phyloP scores from a whole-genome alignment of 257 asterid genomes.

The Verbascum thapsus region DNA sequence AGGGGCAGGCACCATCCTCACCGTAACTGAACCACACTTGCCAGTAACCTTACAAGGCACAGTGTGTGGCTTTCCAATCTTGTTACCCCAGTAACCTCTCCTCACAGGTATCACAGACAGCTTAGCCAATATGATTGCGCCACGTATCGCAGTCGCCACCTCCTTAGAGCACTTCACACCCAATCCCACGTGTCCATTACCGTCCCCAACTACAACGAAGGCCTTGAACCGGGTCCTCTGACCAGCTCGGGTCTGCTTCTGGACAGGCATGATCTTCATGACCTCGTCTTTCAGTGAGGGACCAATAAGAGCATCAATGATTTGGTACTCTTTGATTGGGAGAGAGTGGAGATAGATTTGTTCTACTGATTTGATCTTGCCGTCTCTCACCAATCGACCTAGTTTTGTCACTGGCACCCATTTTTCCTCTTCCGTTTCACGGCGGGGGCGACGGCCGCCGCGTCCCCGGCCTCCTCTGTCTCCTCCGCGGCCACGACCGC shows the following conservation, averaged over 20 bases:
- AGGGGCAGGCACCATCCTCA: conserved; percentile 68
- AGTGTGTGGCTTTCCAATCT: conserved; percentile 64
- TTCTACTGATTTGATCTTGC: conserved; percentile 40
- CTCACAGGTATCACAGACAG: conserved; percentile 59
- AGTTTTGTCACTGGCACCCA: conserved; percentile 61
- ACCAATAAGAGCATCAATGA: conserved; percentile 49
- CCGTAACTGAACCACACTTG: conserved; percentile 64
- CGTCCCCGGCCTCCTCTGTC: conserved; percentile 48
- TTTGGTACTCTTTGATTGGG: conserved; percentile 58
- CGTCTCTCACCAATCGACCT: conserved; percentile 47
- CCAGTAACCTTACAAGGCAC: conserved; percentile 72
- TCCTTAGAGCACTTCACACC: conserved; percentile 69
- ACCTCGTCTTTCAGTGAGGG: conserved; percentile 61
- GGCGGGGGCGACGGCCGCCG: conserved; percentile 49
- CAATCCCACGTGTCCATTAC: conserved; percentile 61
- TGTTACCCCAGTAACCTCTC: conserved; percentile 71
- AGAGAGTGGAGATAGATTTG: conserved; percentile 55
- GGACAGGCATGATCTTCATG: conserved; percentile 68
- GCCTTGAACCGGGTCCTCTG: conserved; percentile 70
- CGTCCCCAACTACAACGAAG: conserved; percentile 60
- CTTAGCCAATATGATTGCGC: conserved; percentile 58
- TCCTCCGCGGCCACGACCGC: conserved; percentile 43
- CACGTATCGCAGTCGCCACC: conserved; percentile 67
- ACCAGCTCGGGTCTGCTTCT: conserved; percentile 69
- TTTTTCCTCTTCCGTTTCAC: conserved; percentile 52